phyloP scores from a whole-genome alignment of 352 stramenopile genomes.

The Phytophthora sansomeana region DNA sequence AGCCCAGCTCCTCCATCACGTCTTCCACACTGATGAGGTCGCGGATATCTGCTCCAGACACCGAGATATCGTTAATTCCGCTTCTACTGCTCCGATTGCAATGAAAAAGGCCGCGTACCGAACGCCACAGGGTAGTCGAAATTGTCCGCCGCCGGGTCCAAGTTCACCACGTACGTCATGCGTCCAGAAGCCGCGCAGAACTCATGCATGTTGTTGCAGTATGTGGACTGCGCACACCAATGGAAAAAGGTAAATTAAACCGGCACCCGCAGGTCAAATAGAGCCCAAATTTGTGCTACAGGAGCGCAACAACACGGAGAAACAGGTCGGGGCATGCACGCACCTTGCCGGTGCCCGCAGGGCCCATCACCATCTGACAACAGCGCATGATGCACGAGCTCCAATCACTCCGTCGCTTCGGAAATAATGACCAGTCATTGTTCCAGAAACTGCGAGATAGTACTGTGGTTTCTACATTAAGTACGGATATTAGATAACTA shows the following conservation, averaged over 20 bases:
- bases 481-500: constrained; percentile 5
- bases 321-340: neutral
- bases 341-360: constrained; percentile 92
- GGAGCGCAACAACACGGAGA: neutral
- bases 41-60: constrained; percentile 85
- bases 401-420: constrained; percentile 23
- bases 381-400: constrained; percentile 72
- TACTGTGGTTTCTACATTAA: constrained; percentile 18
- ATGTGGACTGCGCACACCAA: constrained; percentile 77
- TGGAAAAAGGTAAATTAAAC: constrained; percentile 18
- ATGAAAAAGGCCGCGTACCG: constrained; percentile 55
- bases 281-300: constrained; percentile 19
- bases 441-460: constrained; percentile 1
- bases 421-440: constrained; percentile 30
- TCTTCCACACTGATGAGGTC: constrained; percentile 96
- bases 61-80: constrained; percentile 12
- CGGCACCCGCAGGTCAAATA: constrained; percentile 11
- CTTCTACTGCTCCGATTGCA: constrained; percentile 14
- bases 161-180: constrained; percentile 96
- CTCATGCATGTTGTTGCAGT: constrained; percentile 95
- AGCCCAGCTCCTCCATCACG: constrained; percentile 97
- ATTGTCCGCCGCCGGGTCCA: constrained; percentile 95
- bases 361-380: constrained; percentile 93
- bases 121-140: constrained; percentile 92
- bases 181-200: constrained; percentile 86